A percentile compares a stretch with the other conserved stretches of the same genome.
phyloP scores from a whole-genome alignment of 148 eudicot species.

The Nepenthes mirabilis region DNA sequence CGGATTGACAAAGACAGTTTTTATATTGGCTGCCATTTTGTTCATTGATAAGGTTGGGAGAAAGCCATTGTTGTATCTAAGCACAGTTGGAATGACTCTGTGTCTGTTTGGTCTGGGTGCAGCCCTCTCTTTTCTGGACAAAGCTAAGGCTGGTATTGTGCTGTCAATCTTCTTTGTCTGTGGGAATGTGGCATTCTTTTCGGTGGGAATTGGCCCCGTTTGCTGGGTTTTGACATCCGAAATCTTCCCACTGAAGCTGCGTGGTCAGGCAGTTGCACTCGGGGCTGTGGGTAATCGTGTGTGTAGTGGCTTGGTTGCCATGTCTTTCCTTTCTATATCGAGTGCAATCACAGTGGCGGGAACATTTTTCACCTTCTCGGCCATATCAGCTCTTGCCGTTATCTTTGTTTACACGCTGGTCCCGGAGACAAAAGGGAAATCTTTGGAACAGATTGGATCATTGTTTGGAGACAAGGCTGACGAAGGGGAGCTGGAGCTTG shows the following conservation, averaged over 20 bases:
- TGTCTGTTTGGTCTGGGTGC: constrained; percentile 42
- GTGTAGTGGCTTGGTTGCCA: constrained; percentile 62
- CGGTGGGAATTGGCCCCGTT: constrained; percentile 67
- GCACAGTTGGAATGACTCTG: constrained; percentile 70
- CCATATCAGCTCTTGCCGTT: constrained; percentile 44
- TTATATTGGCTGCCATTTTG: constrained; percentile 49
- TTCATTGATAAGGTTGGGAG: constrained; percentile 61
- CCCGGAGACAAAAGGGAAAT: constrained; percentile 77
- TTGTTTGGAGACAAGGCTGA: constrained; percentile 30
- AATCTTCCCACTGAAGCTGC: constrained; percentile 53
- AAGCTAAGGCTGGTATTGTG: constrained; percentile 1
- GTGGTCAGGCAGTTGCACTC: constrained; percentile 64
- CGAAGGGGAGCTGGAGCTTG: constrained; percentile 38
- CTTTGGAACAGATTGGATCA: constrained; percentile 61
- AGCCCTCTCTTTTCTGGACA: constrained; percentile 17
- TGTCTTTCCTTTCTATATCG: constrained; percentile 66
- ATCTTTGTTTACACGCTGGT: constrained; percentile 40
- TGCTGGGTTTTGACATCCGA: constrained; percentile 69
- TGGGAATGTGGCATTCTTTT: constrained; percentile 71
- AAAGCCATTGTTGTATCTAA: constrained; percentile 60
- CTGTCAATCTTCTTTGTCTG: constrained; percentile 42
- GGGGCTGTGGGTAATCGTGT: constrained; percentile 65
- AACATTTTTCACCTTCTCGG: constrained; percentile 48
- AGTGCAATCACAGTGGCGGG: constrained; percentile 42
- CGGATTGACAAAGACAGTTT: constrained; percentile 54